Conservation (phyloP, 2,329 filamentous ascomycete species). For the Leptographium galeiforme region DNA sequence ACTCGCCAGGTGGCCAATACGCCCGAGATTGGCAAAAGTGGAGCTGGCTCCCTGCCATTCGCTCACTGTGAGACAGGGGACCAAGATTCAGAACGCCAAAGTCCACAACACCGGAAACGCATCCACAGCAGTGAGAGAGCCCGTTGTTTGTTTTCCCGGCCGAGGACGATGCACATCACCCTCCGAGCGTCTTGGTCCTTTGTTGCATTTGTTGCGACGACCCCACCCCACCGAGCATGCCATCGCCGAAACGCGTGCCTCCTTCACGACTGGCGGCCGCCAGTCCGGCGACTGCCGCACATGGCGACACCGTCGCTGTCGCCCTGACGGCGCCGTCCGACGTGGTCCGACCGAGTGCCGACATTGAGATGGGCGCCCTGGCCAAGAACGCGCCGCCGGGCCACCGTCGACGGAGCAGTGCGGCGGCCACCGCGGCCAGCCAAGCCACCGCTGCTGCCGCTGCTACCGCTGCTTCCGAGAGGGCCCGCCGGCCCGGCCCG, state of each 20-base stretch:
- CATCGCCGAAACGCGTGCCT: not conserved
- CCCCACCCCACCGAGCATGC: not conserved
- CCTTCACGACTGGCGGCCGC: not conserved
- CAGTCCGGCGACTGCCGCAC: not conserved
- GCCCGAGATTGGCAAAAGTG: too few relatives aligned
- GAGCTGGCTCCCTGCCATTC: too few relatives aligned
- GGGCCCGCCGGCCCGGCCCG: too few relatives aligned
- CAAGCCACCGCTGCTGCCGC: not conserved
- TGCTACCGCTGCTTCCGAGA: not conserved
- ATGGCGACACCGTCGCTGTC: not conserved
- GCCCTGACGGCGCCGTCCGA: not conserved
- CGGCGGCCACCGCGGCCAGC: constrained; percentile 23
- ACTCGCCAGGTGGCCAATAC: too few relatives aligned
- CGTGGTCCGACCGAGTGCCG: constrained; percentile 15
- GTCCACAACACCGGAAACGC: not conserved
- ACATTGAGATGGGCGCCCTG: constrained; percentile 45
- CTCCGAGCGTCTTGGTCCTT: not conserved
- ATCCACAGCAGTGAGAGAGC: not conserved
- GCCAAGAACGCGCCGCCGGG: constrained; percentile 20
- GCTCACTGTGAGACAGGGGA: too few relatives aligned
- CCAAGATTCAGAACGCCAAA: too few relatives aligned
- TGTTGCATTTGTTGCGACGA: not conserved
- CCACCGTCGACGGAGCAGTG: constrained; percentile 42
- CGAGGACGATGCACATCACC: not conserved
- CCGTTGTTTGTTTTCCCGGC: not conserved